Evolutionary conservation across 345 rosid species (phyloP).

Genomic region (Theobroma cacao): DNA sequence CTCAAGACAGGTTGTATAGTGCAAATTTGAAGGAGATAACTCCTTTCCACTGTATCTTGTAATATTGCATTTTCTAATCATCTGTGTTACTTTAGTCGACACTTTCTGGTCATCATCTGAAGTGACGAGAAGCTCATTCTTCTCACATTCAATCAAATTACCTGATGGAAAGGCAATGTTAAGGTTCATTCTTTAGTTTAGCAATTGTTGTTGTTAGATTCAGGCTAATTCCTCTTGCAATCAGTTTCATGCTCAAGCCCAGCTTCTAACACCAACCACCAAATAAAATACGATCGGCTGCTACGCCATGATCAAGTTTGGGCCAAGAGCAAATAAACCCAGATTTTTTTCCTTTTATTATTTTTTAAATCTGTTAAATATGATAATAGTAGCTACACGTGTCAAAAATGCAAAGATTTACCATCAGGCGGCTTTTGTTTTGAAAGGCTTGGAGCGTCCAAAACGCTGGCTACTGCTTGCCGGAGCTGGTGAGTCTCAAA

Average conservation of each 20-base stretch:
- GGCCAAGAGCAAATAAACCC: not conserved
- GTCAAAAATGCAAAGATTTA: not conserved
- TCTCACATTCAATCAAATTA: too few relatives aligned
- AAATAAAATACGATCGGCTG: too few relatives aligned
- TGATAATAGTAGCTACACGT: not conserved
- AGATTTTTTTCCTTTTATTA: not conserved
- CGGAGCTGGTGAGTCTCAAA: not conserved
- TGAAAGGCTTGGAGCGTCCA: not conserved
- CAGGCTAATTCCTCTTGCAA: too few relatives aligned
- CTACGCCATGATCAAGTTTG: not conserved
- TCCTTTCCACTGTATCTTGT: not conserved
- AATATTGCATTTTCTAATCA: not conserved
- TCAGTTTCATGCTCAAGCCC: too few relatives aligned
- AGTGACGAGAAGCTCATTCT: not conserved
- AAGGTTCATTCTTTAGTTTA: too few relatives aligned
- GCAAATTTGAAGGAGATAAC: constrained; percentile 1
- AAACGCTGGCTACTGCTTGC: not conserved
- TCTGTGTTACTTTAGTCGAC: too few relatives aligned
- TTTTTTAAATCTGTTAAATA: not conserved
- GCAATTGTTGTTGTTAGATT: too few relatives aligned
- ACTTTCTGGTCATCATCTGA: not conserved
- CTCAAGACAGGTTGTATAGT: not conserved
- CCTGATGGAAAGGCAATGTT: not conserved
- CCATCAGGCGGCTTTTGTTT: not conserved
- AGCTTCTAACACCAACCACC: too few relatives aligned